Evolutionary conservation across 805 yeast genomes (phyloP), one percentile per base, ranked within the genome.

Genomic region (Priceomyces castillae): DNA sequence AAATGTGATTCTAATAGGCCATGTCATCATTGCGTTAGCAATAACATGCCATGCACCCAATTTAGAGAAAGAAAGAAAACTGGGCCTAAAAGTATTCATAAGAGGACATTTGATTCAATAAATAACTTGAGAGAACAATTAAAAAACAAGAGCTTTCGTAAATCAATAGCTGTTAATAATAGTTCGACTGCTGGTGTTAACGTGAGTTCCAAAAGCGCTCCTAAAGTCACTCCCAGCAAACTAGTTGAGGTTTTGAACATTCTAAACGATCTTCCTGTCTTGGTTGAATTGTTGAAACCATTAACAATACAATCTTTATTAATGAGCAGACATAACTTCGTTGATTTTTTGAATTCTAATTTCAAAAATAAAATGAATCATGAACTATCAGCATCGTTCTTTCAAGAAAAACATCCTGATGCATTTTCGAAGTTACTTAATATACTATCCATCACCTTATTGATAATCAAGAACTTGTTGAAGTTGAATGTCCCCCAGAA

Each of bases 81-180:
- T 26, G 74, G 73, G 1, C 73, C 73, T 5, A 68, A 66, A 45
- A 56, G 48, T 25, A 54, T 62, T 31, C 62, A 61, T 25, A 46
- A 56, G 28, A 64, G 63, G 45, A 62, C 70, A 16, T 36, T 59
- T 33, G 53, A 54, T 7, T 46, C 51, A 17, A 54, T 56, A 30
- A 46, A 33, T 7, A 22, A 22, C 9, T 22, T 22, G 9, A 22
- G 25, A 9, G 25, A 22, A 22, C 3, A 30, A 34, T 20, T 38
- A 9, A 22, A 22, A 22, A 22, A n/a, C n/a, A n/a, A 22, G 28
- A 35, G n/a, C 11, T 11, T 35, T 11, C 26, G 20, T 22, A n/a
- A n/a, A n/a, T n/a, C n/a, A n/a, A n/a, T n/a, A n/a, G 25, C 9
- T 22, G 6, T 22, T 22, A 9, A 22, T 22, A 9, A 22, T 6